Base-by-base conservation (phyloP, 225 moss, liverwort and hornwort genomes). In the Antitrichia curtipendula region DNA sequence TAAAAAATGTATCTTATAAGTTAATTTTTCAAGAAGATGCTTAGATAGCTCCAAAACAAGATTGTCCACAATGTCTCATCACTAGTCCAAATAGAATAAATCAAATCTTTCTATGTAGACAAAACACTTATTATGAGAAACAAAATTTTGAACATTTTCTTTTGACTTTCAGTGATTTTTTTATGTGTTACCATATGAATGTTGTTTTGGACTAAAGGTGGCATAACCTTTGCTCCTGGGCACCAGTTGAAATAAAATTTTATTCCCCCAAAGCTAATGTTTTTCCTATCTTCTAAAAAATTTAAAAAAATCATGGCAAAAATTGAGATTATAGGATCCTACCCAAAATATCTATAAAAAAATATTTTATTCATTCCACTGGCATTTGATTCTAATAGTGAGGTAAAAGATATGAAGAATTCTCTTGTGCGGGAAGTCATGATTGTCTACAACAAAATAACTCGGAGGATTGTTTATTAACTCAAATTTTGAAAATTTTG, bases 361-460 rank as follows among this genome's bases (percentile, higher is more conserved):
- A 16, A 17, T 43, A 28, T 5, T 43, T 71, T 45, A 17, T 28
- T 45, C 2, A 6, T 27, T 71, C 43, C 71, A 71, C 43, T 27
- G n/a, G n/a, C 43, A 15, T 66, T 65, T 66, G 38, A 40, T 69
- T 40, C 13, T 24, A 38, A 16, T 45, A 5, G 17, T 69, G 24
- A 69, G 1, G 17, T 71, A 45, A 29, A 29, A 45, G 45, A 72
- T 45, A 17, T 6, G 17, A 72, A 0, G 2, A 28, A 71, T 43
- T 27, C 0, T 71, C 0, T 41, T 25, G 9, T 40, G 1, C 3
- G 0, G 10, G 16, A 0, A 71, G 1, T 27, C 2, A 43, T 5
- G 5, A 27, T 9, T 27, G 23, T 24, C 24, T 38, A 70, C 20
- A 70, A 41, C 3, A 70, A 27, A 43, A 43, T 25, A 41, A 5